These are phyloP conservation scores for Pseudomonodictys pantanalensis DNA, from an alignment of 495 filamentous ascomycete species.

Conservation along the genomic window DNA sequence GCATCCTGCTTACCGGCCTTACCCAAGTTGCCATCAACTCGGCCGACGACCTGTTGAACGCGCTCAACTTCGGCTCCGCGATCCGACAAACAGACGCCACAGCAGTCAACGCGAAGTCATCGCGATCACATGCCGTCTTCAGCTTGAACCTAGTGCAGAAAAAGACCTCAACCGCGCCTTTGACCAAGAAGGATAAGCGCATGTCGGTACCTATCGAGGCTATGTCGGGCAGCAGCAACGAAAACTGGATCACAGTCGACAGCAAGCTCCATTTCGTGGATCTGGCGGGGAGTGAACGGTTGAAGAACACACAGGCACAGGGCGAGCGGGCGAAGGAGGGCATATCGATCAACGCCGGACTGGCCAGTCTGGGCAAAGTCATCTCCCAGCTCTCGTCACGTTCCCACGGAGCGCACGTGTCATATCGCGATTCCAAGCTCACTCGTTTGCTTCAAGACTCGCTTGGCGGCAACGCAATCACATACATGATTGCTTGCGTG, in stretches of 20 bases:
- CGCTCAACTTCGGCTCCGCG: slow-evolving; percentile 85
- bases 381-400: slow-evolving; percentile 96
- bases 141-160: slow-evolving; percentile 91
- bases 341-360: slow-evolving; percentile 96
- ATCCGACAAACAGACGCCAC: slow-evolving; percentile 99
- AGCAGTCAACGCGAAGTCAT: slow-evolving; percentile 96
- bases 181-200: slow-evolving; percentile 70
- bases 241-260: slow-evolving; percentile 79
- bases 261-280: slow-evolving; percentile 99
- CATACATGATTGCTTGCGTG: slow-evolving; percentile 99
- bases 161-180: slow-evolving; percentile 57
- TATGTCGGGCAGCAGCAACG: slow-evolving; percentile 57
- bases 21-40: slow-evolving; percentile 88
- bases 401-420: slow-evolving; percentile 84
- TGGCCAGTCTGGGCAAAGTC: slow-evolving; percentile 94
- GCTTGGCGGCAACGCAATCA: slow-evolving; percentile 95
- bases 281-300: slow-evolving; percentile 90
- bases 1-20: slow-evolving; percentile 88
- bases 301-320: slow-evolving; percentile 96
- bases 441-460: slow-evolving; percentile 96
- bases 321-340: slow-evolving; percentile 95
- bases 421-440: slow-evolving; percentile 95
- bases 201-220: slow-evolving; percentile 86
- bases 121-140: slow-evolving; percentile 97
- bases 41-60: slow-evolving; percentile 83